Evolutionary conservation across 2,329 filamentous ascomycete genomes (phyloP), one percentile per base, ranked within the genome.

Genomic region (Massarina eburnea): DNA sequence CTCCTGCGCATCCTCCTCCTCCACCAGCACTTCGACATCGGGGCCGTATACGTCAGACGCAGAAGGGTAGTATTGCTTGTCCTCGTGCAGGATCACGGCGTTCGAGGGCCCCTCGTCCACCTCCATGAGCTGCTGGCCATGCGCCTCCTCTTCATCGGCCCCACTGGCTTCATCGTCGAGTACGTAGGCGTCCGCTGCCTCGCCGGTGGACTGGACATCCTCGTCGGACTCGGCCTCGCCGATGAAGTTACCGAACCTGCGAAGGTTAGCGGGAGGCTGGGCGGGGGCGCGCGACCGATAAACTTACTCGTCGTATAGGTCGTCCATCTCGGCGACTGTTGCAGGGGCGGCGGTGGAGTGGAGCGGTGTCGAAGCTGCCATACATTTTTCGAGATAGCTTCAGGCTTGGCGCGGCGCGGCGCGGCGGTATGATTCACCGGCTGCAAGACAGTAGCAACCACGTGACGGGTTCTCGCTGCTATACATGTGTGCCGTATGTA

Each of bases 51-150:
- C 85, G 71, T 99, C 94, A 66, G 92, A 86, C 45, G 94, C 94
- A n/a, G 91, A 96, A 22, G 94, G 94, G 68, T 99, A 99, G 73
- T 99, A 99, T 70, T 97, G 94, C 72, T 99, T 99, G 75, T 99
- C 94, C 78, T 99, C 94, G 74, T 99, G 94, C 36, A 99, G 81
- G 46, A 99, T 82, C n/a, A 99, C 91, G 41, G 94, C 92, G 71
- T 97, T 99, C 4, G 91, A 96, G 3, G 92, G 89, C 12, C 88
- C 91, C 39, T 91, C 86, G 67, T 97, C 92, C 34, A 97, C 76
- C 63, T 97, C 89, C 92, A 99, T 97, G 60, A 94, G 76, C 73
- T 96, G 88, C 68, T 95, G 86, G 36, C 87, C 86, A 29, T 84
- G 79, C 32, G 73, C 76, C 21, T 56, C 66, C 36, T 71, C 70